Percentiles rank a stretch among this genome's conserved stretches.
Conservation (phyloP, 23 red algal genomes). For the Gracilaria gracilis region DNA sequence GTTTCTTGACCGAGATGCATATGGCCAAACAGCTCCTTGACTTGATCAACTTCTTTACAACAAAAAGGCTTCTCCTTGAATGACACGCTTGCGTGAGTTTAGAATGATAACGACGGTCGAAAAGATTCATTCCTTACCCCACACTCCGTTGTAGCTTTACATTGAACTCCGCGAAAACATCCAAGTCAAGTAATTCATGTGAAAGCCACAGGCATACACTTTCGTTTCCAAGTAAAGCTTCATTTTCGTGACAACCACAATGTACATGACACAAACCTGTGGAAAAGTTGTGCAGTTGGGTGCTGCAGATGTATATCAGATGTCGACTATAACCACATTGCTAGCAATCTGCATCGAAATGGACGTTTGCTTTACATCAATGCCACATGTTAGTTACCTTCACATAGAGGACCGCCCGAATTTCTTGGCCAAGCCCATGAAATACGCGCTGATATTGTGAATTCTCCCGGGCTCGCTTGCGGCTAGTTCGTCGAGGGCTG, state of each 20-base stretch:
- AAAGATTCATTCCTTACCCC: background rate
- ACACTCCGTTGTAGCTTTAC: background rate
- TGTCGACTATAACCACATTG: background rate
- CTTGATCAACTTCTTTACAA: constrained; percentile 15
- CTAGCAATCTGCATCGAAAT: constrained; percentile 9
- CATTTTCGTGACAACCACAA: background rate
- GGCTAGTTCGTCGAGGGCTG: constrained; percentile 77
- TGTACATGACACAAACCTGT: background rate
- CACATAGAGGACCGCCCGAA: constrained; percentile 68
- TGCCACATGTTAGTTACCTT: constrained; percentile 42
- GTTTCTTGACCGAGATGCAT: no score
- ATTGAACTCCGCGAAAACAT: background rate
- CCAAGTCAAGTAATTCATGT: background rate
- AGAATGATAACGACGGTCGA: background rate
- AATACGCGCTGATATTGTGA: constrained; percentile 84
- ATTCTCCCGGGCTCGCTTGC: constrained; percentile 76
- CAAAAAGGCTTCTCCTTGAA: background rate
- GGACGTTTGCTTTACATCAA: constrained; percentile 33
- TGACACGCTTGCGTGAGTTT: background rate
- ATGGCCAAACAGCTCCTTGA: background rate
- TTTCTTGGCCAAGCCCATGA: constrained; percentile 82
- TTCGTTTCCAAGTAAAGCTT: background rate
- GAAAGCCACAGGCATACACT: background rate
- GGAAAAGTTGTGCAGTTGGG: background rate
- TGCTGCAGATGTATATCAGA: background rate